Conservation (phyloP, 768 basidiomycete species). For the Cystofilobasidium macerans region DNA sequence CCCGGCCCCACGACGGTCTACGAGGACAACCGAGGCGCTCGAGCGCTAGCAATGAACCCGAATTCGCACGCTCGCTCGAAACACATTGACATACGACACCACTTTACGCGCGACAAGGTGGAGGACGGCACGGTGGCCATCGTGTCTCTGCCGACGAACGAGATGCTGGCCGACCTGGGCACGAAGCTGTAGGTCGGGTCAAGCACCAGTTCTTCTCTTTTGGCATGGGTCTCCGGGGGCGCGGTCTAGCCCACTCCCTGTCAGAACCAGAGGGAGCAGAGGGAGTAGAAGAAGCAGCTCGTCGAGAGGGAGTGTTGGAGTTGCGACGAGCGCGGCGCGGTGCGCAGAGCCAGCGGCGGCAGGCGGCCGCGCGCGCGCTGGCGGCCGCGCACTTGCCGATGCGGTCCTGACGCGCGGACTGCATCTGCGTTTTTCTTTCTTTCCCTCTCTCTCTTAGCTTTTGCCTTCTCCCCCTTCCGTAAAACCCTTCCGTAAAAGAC, state of each 20-base stretch:
- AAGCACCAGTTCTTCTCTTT: neutral
- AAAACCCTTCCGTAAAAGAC: too few relatives aligned
- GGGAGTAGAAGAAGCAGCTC: neutral
- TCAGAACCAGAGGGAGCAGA: neutral
- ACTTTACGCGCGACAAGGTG: conserved; percentile 19
- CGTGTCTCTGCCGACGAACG: neutral
- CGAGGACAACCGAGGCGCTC: neutral
- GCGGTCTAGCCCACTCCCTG: too few relatives aligned
- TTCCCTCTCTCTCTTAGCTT: too few relatives aligned
- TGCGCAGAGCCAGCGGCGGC: too few relatives aligned
- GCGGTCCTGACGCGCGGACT: too few relatives aligned
- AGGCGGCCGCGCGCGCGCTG: too few relatives aligned
- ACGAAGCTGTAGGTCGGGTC: neutral
- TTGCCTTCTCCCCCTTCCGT: too few relatives aligned
- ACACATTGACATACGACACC: conserved; percentile 21
- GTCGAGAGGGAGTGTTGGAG: neutral
- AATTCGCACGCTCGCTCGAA: conserved; percentile 8
- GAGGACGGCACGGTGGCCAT: neutral
- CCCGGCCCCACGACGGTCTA: neutral
- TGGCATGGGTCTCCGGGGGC: neutral
- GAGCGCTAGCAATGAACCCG: neutral
- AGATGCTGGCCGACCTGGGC: conserved; percentile 1
- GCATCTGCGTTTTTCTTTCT: too few relatives aligned
- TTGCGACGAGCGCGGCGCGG: too few relatives aligned
- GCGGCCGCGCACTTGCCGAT: too few relatives aligned